These are phyloP conservation scores for Ceratobasidium sp. DNA, from an alignment of 1,284 basidiomycete genomes.

Conservation along the genomic window DNA sequence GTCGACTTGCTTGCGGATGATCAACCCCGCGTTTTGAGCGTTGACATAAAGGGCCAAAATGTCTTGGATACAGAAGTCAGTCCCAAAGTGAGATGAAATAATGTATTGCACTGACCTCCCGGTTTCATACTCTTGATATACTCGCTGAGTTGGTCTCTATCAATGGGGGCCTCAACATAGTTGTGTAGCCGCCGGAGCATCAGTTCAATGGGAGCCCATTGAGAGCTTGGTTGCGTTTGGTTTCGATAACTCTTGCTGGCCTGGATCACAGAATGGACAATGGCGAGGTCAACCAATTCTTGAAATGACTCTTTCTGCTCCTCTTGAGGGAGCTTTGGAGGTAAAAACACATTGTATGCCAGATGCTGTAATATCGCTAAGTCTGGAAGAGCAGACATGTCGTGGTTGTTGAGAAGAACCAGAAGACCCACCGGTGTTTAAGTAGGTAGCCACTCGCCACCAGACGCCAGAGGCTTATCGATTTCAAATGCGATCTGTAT, in stretches of 20 bases:
- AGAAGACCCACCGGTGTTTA: too few species aligned
- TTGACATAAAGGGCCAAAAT: conserved; percentile 51
- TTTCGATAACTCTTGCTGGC: conserved; percentile 45
- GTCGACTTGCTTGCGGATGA: conserved; percentile 49
- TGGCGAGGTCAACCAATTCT: background rate
- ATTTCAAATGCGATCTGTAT: too few species aligned
- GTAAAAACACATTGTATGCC: conserved; percentile 55
- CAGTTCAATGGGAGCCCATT: background rate
- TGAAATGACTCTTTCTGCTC: conserved; percentile 37
- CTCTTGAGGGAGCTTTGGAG: conserved; percentile 53
- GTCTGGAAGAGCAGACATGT: too few species aligned
- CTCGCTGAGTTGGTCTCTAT: background rate
- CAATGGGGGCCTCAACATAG: background rate
- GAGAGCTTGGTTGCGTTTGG: background rate
- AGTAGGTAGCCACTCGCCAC: too few species aligned
- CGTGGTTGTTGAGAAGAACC: too few species aligned
- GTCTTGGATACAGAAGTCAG: conserved; percentile 46
- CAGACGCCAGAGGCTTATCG: too few species aligned
- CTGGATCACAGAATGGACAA: background rate
- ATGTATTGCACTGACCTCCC: background rate
- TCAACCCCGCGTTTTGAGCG: conserved; percentile 56
- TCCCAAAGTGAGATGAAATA: background rate
- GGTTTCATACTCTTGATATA: background rate
- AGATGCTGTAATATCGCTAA: too few species aligned
- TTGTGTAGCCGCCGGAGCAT: background rate